These are phyloP conservation scores for Agrocybe praecox DNA, from an alignment of 768 basidiomycete species.

Conservation along the genomic window DNA sequence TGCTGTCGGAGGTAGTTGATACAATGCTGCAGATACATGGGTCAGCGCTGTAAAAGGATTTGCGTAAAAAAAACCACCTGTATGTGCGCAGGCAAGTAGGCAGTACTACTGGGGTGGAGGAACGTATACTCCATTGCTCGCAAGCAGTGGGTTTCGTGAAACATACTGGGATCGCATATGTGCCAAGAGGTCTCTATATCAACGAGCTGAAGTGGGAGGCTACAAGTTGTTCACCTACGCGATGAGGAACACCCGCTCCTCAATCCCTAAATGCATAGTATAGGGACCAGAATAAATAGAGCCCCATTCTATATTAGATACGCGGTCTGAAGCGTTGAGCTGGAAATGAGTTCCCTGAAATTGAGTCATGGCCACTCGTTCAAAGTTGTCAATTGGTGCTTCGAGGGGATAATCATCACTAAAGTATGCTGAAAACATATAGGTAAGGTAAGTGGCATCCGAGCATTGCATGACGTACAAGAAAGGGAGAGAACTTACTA, in stretches of 20 bases:
- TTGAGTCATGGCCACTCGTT: conserved; percentile 6
- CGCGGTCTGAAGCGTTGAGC: conserved; percentile 3
- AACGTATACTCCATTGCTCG: conserved; percentile 8
- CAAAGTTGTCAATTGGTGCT: conserved; percentile 3
- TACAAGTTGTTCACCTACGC: not conserved
- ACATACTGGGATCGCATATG: not conserved
- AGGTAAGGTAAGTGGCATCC: too few relatives aligned
- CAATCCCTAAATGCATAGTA: conserved; percentile 6
- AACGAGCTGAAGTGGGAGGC: not conserved
- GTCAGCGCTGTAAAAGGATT: not conserved
- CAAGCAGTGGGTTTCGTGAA: conserved; percentile 9
- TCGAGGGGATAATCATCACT: conserved; percentile 7
- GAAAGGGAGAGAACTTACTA: too few relatives aligned
- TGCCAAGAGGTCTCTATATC: not conserved
- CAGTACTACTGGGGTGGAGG: conserved; percentile 3
- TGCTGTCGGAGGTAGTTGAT: conserved; percentile 8
- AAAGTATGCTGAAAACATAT: not conserved
- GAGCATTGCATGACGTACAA: too few relatives aligned
- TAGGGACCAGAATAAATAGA: conserved; percentile 9
- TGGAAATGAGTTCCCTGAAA: conserved; percentile 8
- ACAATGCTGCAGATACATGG: conserved; percentile 5
- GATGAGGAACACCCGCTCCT: conserved; percentile 6
- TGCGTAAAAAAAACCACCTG: not conserved
- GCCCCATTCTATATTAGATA: conserved; percentile 6
- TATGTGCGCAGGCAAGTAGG: conserved; percentile 4